Conservation (phyloP, 192 early-diverging fungal species). For the Paraglomus occultum region DNA sequence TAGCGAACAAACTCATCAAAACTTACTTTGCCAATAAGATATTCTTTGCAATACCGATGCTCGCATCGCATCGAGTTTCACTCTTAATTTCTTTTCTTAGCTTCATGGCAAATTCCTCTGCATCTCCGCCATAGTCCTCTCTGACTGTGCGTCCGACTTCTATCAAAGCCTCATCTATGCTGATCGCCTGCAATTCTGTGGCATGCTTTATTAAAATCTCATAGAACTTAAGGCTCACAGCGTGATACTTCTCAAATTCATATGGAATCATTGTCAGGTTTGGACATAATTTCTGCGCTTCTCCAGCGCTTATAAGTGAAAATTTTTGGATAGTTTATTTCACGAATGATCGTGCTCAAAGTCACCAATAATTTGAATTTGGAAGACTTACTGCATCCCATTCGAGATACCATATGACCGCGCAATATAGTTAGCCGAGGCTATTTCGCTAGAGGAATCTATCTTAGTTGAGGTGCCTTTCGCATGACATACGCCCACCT, state of each 20-base stretch:
- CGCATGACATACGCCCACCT: too few relatives aligned
- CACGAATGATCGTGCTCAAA: not conserved
- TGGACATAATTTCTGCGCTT: constrained; percentile 69
- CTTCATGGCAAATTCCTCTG: constrained; percentile 48
- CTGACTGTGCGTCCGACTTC: constrained; percentile 57
- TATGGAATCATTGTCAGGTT: constrained; percentile 62
- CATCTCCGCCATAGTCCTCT: constrained; percentile 34
- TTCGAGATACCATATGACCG: constrained; percentile 73
- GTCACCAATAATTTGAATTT: not conserved
- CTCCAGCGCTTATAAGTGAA: constrained; percentile 41
- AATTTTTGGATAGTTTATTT: constrained; percentile 13
- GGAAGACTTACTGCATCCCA: constrained; percentile 55
- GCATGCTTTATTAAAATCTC: constrained; percentile 61
- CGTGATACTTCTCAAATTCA: constrained; percentile 38
- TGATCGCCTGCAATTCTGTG: constrained; percentile 75
- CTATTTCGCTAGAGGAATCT: constrained; percentile 60
- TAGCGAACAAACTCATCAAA: constrained; percentile 31
- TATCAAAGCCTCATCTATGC: constrained; percentile 82
- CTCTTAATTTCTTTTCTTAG: constrained; percentile 52
- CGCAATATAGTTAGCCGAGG: constrained; percentile 87
- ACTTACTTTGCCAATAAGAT: constrained; percentile 65
- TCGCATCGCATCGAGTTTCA: constrained; percentile 61
- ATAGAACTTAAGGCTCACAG: constrained; percentile 41
- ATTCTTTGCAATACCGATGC: constrained; percentile 75
- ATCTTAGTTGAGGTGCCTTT: too few relatives aligned